Evolutionary conservation across 2,329 filamentous ascomycete genomes (phyloP).

Genomic region (Epichloe gansuensis): DNA sequence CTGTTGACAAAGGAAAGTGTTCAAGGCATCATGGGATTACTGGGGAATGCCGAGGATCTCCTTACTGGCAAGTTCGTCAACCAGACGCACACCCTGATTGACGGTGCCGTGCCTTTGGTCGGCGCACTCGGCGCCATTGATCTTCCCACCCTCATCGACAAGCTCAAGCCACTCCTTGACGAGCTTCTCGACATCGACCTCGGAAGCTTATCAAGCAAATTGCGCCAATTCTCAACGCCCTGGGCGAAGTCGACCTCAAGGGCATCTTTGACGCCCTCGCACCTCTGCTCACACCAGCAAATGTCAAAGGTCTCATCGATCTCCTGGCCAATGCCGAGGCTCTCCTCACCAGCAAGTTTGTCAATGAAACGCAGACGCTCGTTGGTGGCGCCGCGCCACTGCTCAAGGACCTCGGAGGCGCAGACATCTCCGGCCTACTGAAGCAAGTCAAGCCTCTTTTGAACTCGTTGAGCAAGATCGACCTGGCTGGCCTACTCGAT

Average conservation of each 20-base stretch:
- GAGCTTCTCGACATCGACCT: constrained; percentile 19
- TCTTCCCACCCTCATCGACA: constrained; percentile 18
- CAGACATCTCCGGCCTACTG: constrained; percentile 27
- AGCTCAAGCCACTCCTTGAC: constrained; percentile 20
- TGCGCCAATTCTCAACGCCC: constrained; percentile 16
- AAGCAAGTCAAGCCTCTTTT: constrained; percentile 25
- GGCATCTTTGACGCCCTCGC: constrained; percentile 21
- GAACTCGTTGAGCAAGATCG: constrained; percentile 21
- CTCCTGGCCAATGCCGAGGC: constrained; percentile 25
- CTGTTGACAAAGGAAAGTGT: constrained; percentile 22
- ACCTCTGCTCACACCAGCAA: constrained; percentile 23
- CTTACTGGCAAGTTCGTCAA: constrained; percentile 19
- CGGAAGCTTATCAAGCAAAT: constrained; percentile 15
- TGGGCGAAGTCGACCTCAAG: constrained; percentile 22
- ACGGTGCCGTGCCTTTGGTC: constrained; percentile 24
- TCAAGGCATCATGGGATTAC: constrained; percentile 20
- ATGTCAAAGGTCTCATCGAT: constrained; percentile 23
- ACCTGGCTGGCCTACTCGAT: constrained; percentile 22
- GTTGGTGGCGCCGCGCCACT: constrained; percentile 26
- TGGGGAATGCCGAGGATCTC: constrained; percentile 24
- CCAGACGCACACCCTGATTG: constrained; percentile 20
- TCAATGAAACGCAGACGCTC: constrained; percentile 28
- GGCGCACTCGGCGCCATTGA: constrained; percentile 23
- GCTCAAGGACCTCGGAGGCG: constrained; percentile 19
- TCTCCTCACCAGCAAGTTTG: constrained; percentile 26